Conservation (phyloP, 2,329 filamentous ascomycete species). For the Claviceps monticola region DNA sequence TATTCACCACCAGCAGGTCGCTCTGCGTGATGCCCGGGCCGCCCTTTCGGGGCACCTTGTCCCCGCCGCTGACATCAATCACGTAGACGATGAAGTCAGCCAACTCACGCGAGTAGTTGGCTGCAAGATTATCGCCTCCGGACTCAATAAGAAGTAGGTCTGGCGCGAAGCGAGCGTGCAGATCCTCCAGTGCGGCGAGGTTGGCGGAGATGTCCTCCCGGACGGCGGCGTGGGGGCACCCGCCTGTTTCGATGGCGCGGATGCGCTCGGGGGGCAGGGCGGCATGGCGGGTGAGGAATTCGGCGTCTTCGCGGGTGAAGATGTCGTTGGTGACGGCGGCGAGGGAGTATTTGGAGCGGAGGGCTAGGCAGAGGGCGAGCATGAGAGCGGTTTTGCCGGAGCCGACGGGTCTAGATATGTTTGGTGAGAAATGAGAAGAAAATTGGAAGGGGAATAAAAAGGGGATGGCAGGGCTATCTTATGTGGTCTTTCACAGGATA, state of each 20-base stretch:
- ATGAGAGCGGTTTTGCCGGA: conserved; percentile 96
- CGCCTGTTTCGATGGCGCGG: conserved; percentile 91
- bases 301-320: conserved; percentile 95
- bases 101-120: conserved; percentile 89
- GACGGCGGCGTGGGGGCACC: conserved; percentile 92
- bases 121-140: conserved; percentile 90
- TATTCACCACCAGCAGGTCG: conserved; percentile 88
- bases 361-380: conserved; percentile 76
- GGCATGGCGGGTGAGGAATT: conserved; percentile 80
- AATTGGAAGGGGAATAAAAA: background rate
- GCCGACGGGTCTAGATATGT: conserved; percentile 62
- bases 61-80: conserved; percentile 89
- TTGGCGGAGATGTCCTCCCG: conserved; percentile 94
- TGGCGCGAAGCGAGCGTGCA: conserved; percentile 65
- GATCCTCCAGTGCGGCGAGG: conserved; percentile 77
- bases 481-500: no score
- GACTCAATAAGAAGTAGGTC: conserved; percentile 89
- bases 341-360: conserved; percentile 70
- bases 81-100: conserved; percentile 98
- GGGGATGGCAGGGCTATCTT: no score
- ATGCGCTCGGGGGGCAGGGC: conserved; percentile 76
- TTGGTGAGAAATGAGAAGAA: background rate
- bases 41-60: conserved; percentile 93
- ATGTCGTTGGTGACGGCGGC: conserved; percentile 98
- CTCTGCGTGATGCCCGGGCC: conserved; percentile 95